A percentile compares a stretch with the other conserved stretches of the same genome.
Evolutionary conservation across 805 yeast genomes (phyloP).

Genomic region (Peterozyma xylosa): DNA sequence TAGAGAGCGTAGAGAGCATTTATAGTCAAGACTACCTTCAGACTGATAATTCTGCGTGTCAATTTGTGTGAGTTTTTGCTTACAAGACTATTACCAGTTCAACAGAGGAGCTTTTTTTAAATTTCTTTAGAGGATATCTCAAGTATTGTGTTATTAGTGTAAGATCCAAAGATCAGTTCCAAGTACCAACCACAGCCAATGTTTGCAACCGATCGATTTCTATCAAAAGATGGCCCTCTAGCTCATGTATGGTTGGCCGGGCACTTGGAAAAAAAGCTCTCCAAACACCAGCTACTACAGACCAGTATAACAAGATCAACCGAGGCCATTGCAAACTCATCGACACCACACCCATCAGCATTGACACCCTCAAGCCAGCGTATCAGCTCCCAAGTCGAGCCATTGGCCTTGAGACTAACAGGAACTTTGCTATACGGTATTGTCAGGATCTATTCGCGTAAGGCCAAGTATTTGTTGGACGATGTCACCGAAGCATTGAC

Average conservation of each 20-base stretch:
- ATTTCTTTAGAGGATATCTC: too few relatives aligned
- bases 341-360: slow-evolving; percentile 23
- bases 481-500: slow-evolving; percentile 75
- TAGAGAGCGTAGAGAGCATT: too few relatives aligned
- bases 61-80: too few relatives aligned
- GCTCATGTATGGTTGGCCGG: slow-evolving; percentile 94
- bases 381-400: slow-evolving; percentile 28
- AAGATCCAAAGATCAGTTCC: too few relatives aligned
- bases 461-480: slow-evolving; percentile 74
- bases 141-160: too few relatives aligned
- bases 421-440: slow-evolving; percentile 86
- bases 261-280: slow-evolving; percentile 69
- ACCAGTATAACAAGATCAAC: slow-evolving; percentile 66
- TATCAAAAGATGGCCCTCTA: slow-evolving; percentile 72
- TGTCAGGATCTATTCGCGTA: slow-evolving; percentile 77
- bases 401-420: slow-evolving; percentile 72
- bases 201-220: slow-evolving; percentile 20
- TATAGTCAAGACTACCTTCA: too few relatives aligned
- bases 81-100: too few relatives aligned
- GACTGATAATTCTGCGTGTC: too few relatives aligned
- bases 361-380: background rate
- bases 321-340: slow-evolving; percentile 49
- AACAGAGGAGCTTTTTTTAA: too few relatives aligned
- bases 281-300: slow-evolving; percentile 63
- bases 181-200: too few relatives aligned